Evolutionary conservation across 805 yeast species (phyloP), one percentile per base, ranked within the genome.

Genomic region (Lipomyces japonicus): DNA sequence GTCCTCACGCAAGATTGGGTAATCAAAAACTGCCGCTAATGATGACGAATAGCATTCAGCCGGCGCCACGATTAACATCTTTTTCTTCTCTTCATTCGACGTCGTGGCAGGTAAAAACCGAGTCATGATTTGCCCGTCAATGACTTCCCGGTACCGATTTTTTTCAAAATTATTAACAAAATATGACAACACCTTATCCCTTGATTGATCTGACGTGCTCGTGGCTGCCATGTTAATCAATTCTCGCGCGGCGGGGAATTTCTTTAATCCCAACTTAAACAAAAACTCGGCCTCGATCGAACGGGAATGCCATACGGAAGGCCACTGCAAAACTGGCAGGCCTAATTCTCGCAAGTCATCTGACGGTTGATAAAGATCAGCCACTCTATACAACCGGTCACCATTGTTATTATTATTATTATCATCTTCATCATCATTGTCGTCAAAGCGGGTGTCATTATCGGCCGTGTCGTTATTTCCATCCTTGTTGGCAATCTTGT

Each of bases 351-450:
- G 43, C 3, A 67, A 61, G 14, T 47, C 55, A 3, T 40, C 37
- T 16, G 61, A 47, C 1, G 74, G 74, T 7, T 65, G 65, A 50
- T 59, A 68, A 7, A 70, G 56, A n/a, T 62, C 60, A 10, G 38
- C 25, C 2, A 65, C 67, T 36, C 43, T 50, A 28, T 49, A 52
- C n/a, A 50, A 39, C 19, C 53, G 24, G 22, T 43, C 53, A 6
- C 59, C 51, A n/a, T 52, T 48, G 9, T 14, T 12, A n/a, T n/a
- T n/a, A n/a, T n/a, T n/a, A n/a, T n/a, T n/a, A n/a, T n/a, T n/a
- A n/a, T n/a, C n/a, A n/a, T n/a, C n/a, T n/a, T n/a, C n/a, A n/a
- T n/a, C n/a, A n/a, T n/a, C n/a, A n/a, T n/a, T n/a, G 1, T 45
- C 34, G 9, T n/a, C 21, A 36, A n/a, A n/a, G n/a, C n/a, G n/a